Base-by-base conservation (phyloP, 768 basidiomycete genomes). In the Guyanaporus albipodus region DNA sequence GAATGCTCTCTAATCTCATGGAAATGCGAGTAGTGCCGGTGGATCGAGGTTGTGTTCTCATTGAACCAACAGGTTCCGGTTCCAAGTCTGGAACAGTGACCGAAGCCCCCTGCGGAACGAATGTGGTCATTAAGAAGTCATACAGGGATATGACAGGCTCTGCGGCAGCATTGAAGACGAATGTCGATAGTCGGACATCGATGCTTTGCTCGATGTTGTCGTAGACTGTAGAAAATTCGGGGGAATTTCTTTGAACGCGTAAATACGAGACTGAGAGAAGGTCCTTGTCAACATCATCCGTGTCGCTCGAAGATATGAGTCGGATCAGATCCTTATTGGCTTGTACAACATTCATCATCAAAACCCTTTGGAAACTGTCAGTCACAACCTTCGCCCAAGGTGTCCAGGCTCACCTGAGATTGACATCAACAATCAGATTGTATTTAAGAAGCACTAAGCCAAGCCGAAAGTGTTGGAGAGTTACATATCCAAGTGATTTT, bases 101-200 rank as follows among this genome's bases (percentile, higher is more conserved):
- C 11, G 55, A 44, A 31, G 49, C 44, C 11, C 54, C 44, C 31
- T 38, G 60, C 8, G 86, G 80, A 9, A 91, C 88, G 66, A 99
- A 99, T 0, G 96, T 97, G 3, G 88, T 86, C 86, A 99, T 94
- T 66, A 99, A 80, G 70, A 95, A 97, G 69, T 98, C 93, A 67
- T 97, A 98, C 18, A 97, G 67, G 2, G 86, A 77, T 29, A 99
- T 71, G 34, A 97, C 84, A 11, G 95, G 93, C 60, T 92, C 91
- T 0, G 96, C 93, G 8, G 87, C 86, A 4, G 87, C 83, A 46
- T 82, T 81, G 67, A 98, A 84, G 42, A 94, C 78, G 63, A 99
- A 83, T 0, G 95, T 96, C 4, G 95, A 94, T 31, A 98, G 73
- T 55, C 81, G 82, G 54, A 92, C 79, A 57, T 92, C 86, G 47